Conservation (phyloP, 2,329 filamentous ascomycete genomes). For the Zymoseptoria brevis region DNA sequence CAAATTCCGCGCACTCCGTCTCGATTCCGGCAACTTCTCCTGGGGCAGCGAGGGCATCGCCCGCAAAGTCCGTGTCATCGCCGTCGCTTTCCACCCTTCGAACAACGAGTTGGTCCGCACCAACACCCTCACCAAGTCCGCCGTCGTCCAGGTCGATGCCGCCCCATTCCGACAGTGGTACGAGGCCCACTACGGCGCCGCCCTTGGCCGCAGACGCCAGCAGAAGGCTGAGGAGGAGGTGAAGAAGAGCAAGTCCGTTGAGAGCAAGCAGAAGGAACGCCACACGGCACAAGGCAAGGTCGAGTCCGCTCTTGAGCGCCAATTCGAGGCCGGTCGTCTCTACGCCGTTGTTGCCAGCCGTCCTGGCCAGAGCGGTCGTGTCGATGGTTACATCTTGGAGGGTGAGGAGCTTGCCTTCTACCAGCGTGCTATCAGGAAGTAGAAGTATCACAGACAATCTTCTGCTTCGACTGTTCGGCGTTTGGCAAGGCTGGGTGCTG, state of each 20-base stretch:
- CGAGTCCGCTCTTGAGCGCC: conserved; percentile 84
- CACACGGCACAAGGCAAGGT: conserved; percentile 83
- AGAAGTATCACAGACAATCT: conserved; percentile 39
- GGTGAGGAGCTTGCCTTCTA: conserved; percentile 99
- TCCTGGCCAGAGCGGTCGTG: conserved; percentile 93
- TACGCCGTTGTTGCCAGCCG: conserved; percentile 88
- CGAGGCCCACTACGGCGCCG: conserved; percentile 96
- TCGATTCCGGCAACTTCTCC: conserved; percentile 98
- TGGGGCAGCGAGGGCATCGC: conserved; percentile 97
- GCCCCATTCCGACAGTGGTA: conserved; percentile 99
- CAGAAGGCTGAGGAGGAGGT: conserved; percentile 53
- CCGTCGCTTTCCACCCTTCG: conserved; percentile 96
- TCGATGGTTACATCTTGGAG: conserved; percentile 96
- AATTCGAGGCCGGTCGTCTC: conserved; percentile 98
- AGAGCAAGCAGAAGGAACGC: conserved; percentile 93
- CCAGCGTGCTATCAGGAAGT: conserved; percentile 99
- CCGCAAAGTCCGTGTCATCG: conserved; percentile 99
- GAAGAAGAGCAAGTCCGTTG: conserved; percentile 92
- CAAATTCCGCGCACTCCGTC: conserved; percentile 98
- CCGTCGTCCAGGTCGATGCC: conserved; percentile 97
- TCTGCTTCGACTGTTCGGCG: conserved; percentile 11
- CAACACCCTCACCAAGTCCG: conserved; percentile 98
- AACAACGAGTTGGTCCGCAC: conserved; percentile 99
- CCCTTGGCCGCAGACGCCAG: conserved; percentile 85
- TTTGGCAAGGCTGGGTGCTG: conserved; percentile 20